A percentile compares a stretch with the other conserved stretches of the same genome.
Conservation (phyloP, 2,329 filamentous ascomycete species). For the Nigrospora oryzae region DNA sequence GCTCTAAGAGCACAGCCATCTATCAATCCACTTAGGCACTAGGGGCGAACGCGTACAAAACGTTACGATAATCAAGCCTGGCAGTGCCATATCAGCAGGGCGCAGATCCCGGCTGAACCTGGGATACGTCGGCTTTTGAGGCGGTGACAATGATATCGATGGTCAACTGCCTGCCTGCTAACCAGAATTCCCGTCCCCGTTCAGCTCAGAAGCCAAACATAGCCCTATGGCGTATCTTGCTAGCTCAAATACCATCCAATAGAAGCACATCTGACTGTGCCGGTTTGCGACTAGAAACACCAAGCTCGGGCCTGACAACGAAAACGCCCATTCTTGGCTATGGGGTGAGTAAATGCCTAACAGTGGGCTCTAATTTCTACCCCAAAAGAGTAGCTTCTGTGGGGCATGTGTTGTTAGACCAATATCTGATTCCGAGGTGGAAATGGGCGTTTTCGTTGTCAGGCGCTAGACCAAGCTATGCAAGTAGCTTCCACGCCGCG, state of each 20-base stretch:
- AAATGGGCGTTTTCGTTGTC: too few relatives aligned
- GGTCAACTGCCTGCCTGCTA: conserved; percentile 1
- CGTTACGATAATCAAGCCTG: conserved; percentile 2
- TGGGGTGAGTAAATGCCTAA: too few relatives aligned
- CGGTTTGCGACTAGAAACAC: neutral
- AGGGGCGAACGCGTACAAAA: neutral
- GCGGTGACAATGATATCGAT: neutral
- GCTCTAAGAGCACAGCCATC: neutral
- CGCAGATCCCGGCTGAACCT: conserved; percentile 5
- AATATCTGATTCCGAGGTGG: too few relatives aligned
- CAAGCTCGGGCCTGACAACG: too few relatives aligned
- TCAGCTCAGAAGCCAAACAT: conserved; percentile 9
- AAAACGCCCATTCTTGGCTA: too few relatives aligned
- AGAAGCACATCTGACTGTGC: neutral
- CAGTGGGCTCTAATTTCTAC: too few relatives aligned
- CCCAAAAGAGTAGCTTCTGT: too few relatives aligned
- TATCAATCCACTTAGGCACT: too few relatives aligned
- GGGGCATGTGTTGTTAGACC: too few relatives aligned
- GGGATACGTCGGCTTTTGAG: neutral
- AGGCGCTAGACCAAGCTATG: too few relatives aligned
- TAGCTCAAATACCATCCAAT: neutral
- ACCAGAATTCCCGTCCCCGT: conserved; percentile 7
- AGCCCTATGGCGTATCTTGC: conserved; percentile 2
- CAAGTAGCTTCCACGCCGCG: neutral
- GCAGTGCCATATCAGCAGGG: conserved; percentile 2